Conservation (phyloP, 345 rosid species). For the Salix purpurea region DNA sequence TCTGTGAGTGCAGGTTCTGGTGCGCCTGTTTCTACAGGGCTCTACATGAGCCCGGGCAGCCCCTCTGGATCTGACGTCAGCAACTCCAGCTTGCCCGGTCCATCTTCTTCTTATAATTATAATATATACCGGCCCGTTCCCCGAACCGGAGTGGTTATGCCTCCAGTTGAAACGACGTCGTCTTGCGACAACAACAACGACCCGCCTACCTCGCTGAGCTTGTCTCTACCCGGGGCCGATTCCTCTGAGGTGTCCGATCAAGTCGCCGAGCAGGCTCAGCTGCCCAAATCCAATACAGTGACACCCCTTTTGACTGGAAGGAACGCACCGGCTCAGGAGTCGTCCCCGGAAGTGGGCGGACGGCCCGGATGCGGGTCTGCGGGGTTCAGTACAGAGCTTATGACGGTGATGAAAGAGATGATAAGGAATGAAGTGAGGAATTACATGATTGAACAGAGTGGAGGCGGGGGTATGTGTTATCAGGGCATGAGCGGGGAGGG, state of each 20-base stretch:
- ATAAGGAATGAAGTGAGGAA: slow-evolving; percentile 75
- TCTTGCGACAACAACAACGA: slow-evolving; percentile 32
- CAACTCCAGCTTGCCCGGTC: slow-evolving; percentile 52
- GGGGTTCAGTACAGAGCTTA: slow-evolving; percentile 63
- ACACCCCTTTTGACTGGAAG: neutral
- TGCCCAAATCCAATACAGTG: neutral
- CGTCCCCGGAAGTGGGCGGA: neutral
- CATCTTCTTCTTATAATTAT: slow-evolving; percentile 21
- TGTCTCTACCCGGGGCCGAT: slow-evolving; percentile 62
- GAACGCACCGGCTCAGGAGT: neutral
- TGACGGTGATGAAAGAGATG: slow-evolving; percentile 92
- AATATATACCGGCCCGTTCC: slow-evolving; percentile 45
- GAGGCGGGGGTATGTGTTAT: slow-evolving; percentile 42
- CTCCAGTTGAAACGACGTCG: slow-evolving; percentile 36
- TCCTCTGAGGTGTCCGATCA: slow-evolving; percentile 37
- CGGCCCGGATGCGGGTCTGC: slow-evolving; percentile 35
- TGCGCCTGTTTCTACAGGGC: slow-evolving; percentile 45
- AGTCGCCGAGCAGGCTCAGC: slow-evolving; percentile 8
- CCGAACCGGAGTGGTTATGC: slow-evolving; percentile 43
- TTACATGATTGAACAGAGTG: slow-evolving; percentile 60
- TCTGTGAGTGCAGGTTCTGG: slow-evolving; percentile 61
- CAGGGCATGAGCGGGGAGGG: slow-evolving; percentile 50
- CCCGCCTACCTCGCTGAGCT: slow-evolving; percentile 63
- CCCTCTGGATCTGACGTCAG: slow-evolving; percentile 80
- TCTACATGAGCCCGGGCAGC: slow-evolving; percentile 64